These are phyloP conservation scores for Candida mattraensis DNA, from an alignment of 805 yeast genomes.

Conservation along the genomic window DNA sequence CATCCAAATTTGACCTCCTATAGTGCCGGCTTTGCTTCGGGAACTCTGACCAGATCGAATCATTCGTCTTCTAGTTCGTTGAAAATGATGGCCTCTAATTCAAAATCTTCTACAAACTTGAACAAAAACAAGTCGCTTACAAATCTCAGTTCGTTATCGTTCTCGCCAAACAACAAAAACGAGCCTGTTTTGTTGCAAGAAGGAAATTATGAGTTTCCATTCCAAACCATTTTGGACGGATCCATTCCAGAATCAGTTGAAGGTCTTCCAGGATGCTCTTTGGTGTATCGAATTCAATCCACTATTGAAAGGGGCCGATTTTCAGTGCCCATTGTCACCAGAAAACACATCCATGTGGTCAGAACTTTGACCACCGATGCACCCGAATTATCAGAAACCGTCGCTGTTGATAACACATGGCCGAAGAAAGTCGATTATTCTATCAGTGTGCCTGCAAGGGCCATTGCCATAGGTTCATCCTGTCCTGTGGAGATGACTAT, in stretches of 20 bases:
- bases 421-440: slow-evolving; percentile 90
- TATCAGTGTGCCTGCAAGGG: slow-evolving; percentile 81
- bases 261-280: slow-evolving; percentile 79
- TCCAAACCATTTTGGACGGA: slow-evolving; percentile 83
- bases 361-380: slow-evolving; percentile 88
- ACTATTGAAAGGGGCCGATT: slow-evolving; percentile 81
- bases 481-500: slow-evolving; percentile 67
- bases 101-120: slow-evolving; percentile 16
- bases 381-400: slow-evolving; percentile 84
- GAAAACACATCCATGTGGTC: slow-evolving; percentile 74
- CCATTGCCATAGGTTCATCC: slow-evolving; percentile 84
- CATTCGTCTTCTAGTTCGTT: slow-evolving; percentile 46
- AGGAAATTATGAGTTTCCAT: slow-evolving; percentile 92
- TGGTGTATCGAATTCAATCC: slow-evolving; percentile 73
- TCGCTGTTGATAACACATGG: slow-evolving; percentile 94
- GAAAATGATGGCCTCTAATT: slow-evolving; percentile 33
- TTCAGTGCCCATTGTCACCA: slow-evolving; percentile 59
- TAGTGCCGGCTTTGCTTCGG: slow-evolving; percentile 29
- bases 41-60: slow-evolving; percentile 35
- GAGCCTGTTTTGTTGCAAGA: slow-evolving; percentile 47
- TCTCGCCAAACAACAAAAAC: slow-evolving; percentile 13
- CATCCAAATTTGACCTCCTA: slow-evolving; percentile 12
- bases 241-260: slow-evolving; percentile 83
- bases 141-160: slow-evolving; percentile 27
- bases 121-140: slow-evolving; percentile 35